Conservation (phyloP, 1,284 basidiomycete genomes). For the Malassezia brasiliensis region DNA sequence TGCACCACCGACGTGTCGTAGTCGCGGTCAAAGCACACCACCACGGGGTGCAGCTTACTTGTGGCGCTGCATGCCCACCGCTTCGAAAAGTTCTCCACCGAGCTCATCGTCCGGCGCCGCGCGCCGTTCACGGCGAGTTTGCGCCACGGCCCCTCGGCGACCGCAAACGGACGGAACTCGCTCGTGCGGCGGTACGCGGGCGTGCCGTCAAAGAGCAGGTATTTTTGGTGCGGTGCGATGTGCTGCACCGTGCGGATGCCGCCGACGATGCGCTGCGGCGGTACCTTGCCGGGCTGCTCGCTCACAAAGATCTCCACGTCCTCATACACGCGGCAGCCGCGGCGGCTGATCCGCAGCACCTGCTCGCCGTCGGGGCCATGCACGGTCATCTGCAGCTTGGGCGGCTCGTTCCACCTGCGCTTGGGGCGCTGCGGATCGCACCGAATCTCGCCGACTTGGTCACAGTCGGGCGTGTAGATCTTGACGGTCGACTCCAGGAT, state of each 20-base stretch:
- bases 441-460: not conserved
- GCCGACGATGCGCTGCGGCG: not conserved
- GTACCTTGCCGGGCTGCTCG: not conserved
- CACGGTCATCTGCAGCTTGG: not conserved
- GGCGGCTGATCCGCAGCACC: not conserved
- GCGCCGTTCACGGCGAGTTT: not conserved
- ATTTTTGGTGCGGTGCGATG: not conserved
- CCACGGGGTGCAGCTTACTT: not conserved
- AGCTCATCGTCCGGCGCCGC: not conserved
- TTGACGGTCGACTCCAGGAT: not conserved
- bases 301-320: not conserved
- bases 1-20: not conserved
- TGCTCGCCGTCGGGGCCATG: not conserved
- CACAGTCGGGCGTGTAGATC: not conserved
- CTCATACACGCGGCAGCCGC: not conserved
- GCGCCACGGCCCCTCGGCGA: not conserved
- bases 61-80: not conserved
- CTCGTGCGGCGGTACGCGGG: not conserved
- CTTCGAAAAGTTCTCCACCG: not conserved
- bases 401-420: not conserved
- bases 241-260: not conserved
- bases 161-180: not conserved
- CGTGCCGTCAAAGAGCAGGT: not conserved
- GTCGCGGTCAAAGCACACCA: not conserved
- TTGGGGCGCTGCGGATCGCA: not conserved